Base-by-base conservation (phyloP, 345 rosid species). In the Aegle marmelos region DNA sequence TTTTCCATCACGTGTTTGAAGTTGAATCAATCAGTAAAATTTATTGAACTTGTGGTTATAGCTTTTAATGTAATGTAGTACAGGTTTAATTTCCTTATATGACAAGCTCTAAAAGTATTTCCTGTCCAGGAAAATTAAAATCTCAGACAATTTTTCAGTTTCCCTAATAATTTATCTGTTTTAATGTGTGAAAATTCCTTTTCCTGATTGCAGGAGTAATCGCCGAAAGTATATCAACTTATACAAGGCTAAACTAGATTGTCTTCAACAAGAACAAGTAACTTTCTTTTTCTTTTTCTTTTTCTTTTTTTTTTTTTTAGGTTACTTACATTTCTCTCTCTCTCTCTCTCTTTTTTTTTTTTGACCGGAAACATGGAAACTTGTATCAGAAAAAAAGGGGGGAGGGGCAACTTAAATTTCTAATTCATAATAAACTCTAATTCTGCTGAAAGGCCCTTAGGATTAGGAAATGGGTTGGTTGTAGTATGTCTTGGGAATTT, bases 221-320 rank as follows among this genome's bases (percentile, higher is more conserved):
- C 91, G 97, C 62, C 88, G 92, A 76, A 87, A 86, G 82, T 95
- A 95, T 87, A 91, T 91, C 36, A 86, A 83, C 74, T 77, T 90
- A 45, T 95, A 95, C 88, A 90, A 90, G 90, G 85, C 78, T 76
- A 95, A 95, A 82, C 86, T 95, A 37, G 91, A 87, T 36, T 86
- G 85, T 83, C 97, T 95, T 79, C 88, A 78, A 76, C 85, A 82
- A 78, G 98, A 91, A 58, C 93, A 86, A 95, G 98, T 89, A 83
- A 79, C 62, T 61, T 78, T 31, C 69, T 73, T 31, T 66, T 73
- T 66, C 68, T 70, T 45, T 9, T 7, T 7, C 17, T 45, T 45
- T 3, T 9, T 37, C 48, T 2, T 10, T 41, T 45, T 45, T 13
- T 45, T 2, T 10, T 41, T 45, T 45, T 13, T 45, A 45, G 50